Evolutionary conservation across 345 rosid genomes (phyloP).

Genomic region (Gossypium sturtianum): DNA sequence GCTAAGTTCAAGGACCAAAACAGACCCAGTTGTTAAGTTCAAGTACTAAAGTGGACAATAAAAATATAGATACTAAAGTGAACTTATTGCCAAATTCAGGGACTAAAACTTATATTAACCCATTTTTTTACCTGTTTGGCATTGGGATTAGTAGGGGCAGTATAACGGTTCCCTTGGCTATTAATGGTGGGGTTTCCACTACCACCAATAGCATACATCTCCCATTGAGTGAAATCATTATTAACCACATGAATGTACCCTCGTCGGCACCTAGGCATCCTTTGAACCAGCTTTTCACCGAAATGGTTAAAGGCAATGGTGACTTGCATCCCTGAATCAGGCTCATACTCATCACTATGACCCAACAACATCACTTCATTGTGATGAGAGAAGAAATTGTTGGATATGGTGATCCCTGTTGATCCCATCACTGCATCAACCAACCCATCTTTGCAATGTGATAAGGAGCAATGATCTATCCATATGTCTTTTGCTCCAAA

Average conservation of each 20-base stretch:
- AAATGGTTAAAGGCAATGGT: slow-evolving; percentile 97
- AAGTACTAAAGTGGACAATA: no score
- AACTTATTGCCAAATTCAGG: not conserved
- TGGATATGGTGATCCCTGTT: slow-evolving; percentile 86
- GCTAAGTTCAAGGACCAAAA: no score
- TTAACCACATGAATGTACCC: slow-evolving; percentile 96
- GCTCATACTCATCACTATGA: slow-evolving; percentile 78
- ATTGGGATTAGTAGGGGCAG: slow-evolving; percentile 64
- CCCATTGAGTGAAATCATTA: slow-evolving; percentile 91
- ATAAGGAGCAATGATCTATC: slow-evolving; percentile 93
- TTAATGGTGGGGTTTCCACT: slow-evolving; percentile 94
- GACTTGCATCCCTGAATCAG: slow-evolving; percentile 92
- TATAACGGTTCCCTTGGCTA: slow-evolving; percentile 92
- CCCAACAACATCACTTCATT: slow-evolving; percentile 96
- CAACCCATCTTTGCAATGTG: slow-evolving; percentile 88
- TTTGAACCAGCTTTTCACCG: slow-evolving; percentile 78
- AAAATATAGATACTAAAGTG: no score
- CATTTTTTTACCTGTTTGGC: slow-evolving; percentile 71
- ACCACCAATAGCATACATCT: slow-evolving; percentile 98
- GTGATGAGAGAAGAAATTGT: slow-evolving; percentile 91
- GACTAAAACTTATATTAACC: not conserved
- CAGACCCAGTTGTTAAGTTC: no score
- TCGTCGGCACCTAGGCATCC: slow-evolving; percentile 89
- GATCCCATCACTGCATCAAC: slow-evolving; percentile 96
- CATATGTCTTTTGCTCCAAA: slow-evolving; percentile 89